Conservation (phyloP, 768 basidiomycete species). For the Phaeotremella skinneri region DNA sequence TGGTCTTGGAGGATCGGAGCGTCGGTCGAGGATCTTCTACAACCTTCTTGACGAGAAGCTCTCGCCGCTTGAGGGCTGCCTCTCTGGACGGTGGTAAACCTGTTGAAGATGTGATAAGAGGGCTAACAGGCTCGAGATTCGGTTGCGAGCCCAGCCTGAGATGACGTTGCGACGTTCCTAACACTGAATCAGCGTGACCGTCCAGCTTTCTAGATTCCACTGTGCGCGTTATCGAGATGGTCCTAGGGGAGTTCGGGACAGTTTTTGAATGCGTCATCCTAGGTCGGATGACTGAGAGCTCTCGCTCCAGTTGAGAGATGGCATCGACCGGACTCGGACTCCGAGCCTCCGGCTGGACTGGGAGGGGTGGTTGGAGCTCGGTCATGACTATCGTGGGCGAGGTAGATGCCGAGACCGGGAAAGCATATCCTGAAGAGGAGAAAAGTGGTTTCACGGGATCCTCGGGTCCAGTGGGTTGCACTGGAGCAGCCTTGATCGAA, state of each 20-base stretch:
- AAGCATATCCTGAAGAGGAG: not conserved
- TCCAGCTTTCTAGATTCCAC: too few relatives aligned
- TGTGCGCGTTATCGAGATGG: not conserved
- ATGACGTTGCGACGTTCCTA: too few relatives aligned
- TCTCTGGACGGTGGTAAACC: conserved; percentile 35
- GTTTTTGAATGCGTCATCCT: not conserved
- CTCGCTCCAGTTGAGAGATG: not conserved
- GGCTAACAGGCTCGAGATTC: not conserved
- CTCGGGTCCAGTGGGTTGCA: not conserved
- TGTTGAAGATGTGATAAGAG: not conserved
- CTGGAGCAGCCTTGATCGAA: not conserved
- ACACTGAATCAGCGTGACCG: too few relatives aligned
- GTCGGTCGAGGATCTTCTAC: not conserved
- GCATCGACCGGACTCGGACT: conserved; percentile 1
- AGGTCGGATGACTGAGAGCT: not conserved
- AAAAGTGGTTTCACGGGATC: conserved; percentile 1
- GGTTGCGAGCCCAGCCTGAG: too few relatives aligned
- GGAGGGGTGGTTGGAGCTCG: not conserved
- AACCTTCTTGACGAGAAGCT: conserved; percentile 10
- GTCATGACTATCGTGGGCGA: not conserved
- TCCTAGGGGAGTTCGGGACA: not conserved
- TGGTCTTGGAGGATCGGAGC: not conserved
- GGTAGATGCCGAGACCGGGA: not conserved
- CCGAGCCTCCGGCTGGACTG: not conserved
- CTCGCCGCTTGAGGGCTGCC: conserved; percentile 36